These are phyloP conservation scores for Fraxinus dipetala DNA, from an alignment of 305 asterid species.

Conservation along the genomic window DNA sequence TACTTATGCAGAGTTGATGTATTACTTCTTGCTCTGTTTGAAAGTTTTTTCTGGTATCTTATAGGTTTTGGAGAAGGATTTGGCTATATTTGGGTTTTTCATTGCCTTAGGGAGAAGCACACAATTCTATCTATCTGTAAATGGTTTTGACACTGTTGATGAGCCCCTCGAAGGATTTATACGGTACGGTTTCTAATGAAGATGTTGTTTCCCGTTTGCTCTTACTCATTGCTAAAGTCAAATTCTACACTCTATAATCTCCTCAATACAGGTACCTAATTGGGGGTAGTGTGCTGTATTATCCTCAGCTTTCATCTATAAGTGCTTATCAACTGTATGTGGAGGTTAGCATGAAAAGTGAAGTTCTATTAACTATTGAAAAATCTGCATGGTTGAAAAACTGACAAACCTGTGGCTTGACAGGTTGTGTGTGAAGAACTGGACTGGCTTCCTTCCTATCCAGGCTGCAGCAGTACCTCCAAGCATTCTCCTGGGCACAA, in stretches of 20 bases:
- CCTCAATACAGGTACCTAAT: conserved; percentile 67
- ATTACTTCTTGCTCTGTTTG: conserved; percentile 18
- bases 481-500: conserved; percentile 56
- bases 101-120: conserved; percentile 95
- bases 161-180: conserved; percentile 77
- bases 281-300: conserved; percentile 91
- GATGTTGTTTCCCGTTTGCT: conserved; percentile 24
- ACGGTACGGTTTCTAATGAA: conserved; percentile 48
- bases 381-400: conserved; percentile 25
- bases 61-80: conserved; percentile 89
- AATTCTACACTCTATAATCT: conserved; percentile 19
- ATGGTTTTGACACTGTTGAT: conserved; percentile 62
- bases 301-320: conserved; percentile 95
- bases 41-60: conserved; percentile 20
- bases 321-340: conserved; percentile 99
- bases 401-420: conserved; percentile 29
- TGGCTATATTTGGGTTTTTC: conserved; percentile 96
- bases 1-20: not conserved
- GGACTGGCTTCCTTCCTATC: conserved; percentile 97
- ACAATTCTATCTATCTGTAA: conserved; percentile 64
- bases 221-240: not conserved
- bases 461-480: conserved; percentile 55
- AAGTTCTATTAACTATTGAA: conserved; percentile 13
- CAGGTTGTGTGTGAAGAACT: conserved; percentile 99
- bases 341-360: conserved; percentile 76